These are phyloP conservation scores for Cicer yamashitae DNA, from an alignment of 306 rosid genomes.

Conservation along the genomic window DNA sequence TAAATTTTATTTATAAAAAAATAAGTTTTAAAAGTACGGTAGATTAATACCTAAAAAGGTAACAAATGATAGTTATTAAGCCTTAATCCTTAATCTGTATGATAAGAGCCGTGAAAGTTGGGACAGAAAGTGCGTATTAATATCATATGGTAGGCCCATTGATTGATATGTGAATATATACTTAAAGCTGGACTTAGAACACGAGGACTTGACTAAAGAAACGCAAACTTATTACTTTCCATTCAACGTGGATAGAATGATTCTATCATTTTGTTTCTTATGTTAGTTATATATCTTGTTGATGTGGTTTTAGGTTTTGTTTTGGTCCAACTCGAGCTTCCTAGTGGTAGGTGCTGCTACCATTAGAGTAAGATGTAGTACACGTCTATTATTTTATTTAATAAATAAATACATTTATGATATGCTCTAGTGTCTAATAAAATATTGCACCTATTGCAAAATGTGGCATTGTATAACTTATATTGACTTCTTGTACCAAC, in stretches of 20 bases:
- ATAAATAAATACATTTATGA: not conserved
- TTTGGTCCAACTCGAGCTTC: not conserved
- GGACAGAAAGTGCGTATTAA: not conserved
- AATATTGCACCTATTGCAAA: not conserved
- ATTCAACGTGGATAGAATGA: not conserved
- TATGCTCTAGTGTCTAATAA: not conserved
- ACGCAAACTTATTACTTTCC: not conserved
- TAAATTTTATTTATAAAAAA: too few relatives aligned
- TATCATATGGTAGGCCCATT: not conserved
- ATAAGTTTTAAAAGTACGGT: too few relatives aligned
- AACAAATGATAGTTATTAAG: too few relatives aligned
- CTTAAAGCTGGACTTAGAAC: not conserved
- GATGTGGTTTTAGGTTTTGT: not conserved
- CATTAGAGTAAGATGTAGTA: not conserved
- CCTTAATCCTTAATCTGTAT: too few relatives aligned
- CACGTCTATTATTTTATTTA: not conserved
- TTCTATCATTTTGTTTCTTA: not conserved
- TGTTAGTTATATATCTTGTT: not conserved
- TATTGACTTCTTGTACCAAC: not conserved
- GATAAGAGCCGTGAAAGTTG: not conserved
- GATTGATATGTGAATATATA: not conserved
- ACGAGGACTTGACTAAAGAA: not conserved
- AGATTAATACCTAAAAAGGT: too few relatives aligned
- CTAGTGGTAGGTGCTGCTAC: not conserved
- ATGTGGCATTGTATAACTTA: not conserved